Evolutionary conservation across 73 alveolate species (phyloP).

Genomic region (Paramecium octaurelia): DNA sequence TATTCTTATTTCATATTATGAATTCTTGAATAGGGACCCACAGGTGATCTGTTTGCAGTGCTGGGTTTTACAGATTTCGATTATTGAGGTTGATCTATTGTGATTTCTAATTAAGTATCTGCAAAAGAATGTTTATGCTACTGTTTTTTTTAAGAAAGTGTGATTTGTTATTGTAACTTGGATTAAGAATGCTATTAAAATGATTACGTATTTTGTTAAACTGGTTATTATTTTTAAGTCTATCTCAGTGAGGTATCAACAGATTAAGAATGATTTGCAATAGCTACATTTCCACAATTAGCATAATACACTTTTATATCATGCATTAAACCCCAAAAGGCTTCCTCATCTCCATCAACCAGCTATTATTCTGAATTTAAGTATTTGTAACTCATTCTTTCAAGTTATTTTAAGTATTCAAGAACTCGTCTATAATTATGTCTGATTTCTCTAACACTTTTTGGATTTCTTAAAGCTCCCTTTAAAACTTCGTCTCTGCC

Average conservation of each 20-base stretch:
- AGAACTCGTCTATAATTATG: conserved; percentile 55
- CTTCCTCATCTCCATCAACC: conserved; percentile 24
- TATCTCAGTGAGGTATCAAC: neutral
- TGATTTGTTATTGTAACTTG: neutral
- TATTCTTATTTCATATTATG: conserved; percentile 7
- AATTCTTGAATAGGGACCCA: neutral
- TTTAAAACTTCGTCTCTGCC: conserved; percentile 57
- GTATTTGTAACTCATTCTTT: conserved; percentile 52
- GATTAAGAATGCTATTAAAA: neutral
- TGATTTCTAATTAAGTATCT: neutral
- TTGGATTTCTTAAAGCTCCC: conserved; percentile 60
- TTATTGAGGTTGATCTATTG: neutral
- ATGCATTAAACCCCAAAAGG: neutral
- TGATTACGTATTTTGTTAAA: neutral
- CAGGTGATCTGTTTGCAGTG: neutral
- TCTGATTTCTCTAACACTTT: conserved; percentile 37
- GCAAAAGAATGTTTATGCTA: neutral
- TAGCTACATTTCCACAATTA: neutral
- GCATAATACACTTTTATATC: neutral
- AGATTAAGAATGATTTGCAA: neutral
- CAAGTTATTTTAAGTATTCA: conserved; percentile 40
- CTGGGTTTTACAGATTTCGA: neutral
- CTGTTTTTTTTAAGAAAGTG: neutral
- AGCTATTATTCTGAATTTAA: neutral
- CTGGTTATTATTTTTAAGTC: neutral